Percentiles rank a stretch among this genome's conserved stretches.
These are phyloP conservation scores for Themeda triandra DNA, from an alignment of 176 grass and related monocot species.

Conservation along the genomic window DNA sequence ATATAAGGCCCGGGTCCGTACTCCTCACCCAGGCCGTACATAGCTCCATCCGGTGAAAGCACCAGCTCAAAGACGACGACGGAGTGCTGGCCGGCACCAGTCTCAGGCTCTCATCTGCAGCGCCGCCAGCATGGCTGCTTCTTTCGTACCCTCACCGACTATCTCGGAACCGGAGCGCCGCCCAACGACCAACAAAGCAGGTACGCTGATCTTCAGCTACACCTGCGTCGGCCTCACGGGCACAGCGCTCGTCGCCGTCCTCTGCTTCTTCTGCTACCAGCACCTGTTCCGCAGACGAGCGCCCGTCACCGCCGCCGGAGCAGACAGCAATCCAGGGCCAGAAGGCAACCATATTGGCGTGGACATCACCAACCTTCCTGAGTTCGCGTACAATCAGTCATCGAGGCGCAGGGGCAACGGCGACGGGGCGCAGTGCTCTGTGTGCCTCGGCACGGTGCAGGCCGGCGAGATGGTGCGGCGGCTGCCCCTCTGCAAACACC, in stretches of 20 bases:
- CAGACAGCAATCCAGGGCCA: neutral
- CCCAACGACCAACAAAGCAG: neutral
- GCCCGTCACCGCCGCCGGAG: neutral
- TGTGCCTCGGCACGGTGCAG: slow-evolving; percentile 37
- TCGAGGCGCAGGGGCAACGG: slow-evolving; percentile 6
- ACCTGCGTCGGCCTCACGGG: slow-evolving; percentile 33
- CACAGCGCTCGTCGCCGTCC: neutral
- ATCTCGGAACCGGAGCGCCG: neutral
- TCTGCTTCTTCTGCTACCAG: slow-evolving; percentile 30
- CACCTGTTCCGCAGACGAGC: neutral
- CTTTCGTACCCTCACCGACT: neutral
- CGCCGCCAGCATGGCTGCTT: slow-evolving; percentile 15
- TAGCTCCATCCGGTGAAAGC: no score
- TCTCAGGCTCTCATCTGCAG: no score
- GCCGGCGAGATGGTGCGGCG: slow-evolving; percentile 34
- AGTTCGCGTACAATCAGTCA: slow-evolving; percentile 28
- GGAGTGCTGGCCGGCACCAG: no score
- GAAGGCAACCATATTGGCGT: neutral
- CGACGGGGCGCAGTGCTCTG: slow-evolving; percentile 28
- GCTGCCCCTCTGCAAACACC: slow-evolving; percentile 40
- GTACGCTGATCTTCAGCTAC: slow-evolving; percentile 39
- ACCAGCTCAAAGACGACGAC: no score
- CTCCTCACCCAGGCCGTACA: neutral
- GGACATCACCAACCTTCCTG: slow-evolving; percentile 34
- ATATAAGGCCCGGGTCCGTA: neutral